Percentiles rank a stretch among this genome's conserved stretches.
phyloP scores from a whole-genome alignment of 805 yeast genomes.

The Sugiyamaella americana region DNA sequence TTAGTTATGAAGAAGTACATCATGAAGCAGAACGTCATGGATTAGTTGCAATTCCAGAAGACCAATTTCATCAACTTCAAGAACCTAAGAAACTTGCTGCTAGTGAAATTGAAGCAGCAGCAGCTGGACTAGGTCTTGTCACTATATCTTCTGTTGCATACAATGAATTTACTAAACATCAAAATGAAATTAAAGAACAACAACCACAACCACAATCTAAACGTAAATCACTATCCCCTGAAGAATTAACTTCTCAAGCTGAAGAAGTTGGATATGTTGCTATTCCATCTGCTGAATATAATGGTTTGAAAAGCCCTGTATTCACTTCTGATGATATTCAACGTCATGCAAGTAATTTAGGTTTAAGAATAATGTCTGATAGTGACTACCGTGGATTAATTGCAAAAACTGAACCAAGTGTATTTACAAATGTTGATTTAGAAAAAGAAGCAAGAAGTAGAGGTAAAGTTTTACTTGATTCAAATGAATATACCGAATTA shows the following conservation, averaged over 20 bases:
- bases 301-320: background rate
- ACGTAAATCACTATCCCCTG: conserved; percentile 1
- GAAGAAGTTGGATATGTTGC: conserved; percentile 10
- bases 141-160: conserved; percentile 15
- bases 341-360: conserved; percentile 1
- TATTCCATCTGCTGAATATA: conserved; percentile 11
- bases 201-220: background rate
- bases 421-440: conserved; percentile 7
- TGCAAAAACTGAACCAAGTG: conserved; percentile 1
- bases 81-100: conserved; percentile 10
- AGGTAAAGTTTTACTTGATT: conserved; percentile 9
- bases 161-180: background rate
- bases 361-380: background rate
- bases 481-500: conserved; percentile 6
- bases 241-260: conserved; percentile 9
- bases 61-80: conserved; percentile 20
- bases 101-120: conserved; percentile 15
- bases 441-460: conserved; percentile 6
- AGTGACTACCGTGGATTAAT: background rate
- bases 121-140: conserved; percentile 20
- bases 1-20: conserved; percentile 28
- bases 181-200: background rate
- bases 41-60: conserved; percentile 27
- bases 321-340: conserved; percentile 2
- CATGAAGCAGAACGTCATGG: conserved; percentile 36